A percentile compares a stretch with the other conserved stretches of the same genome.
Conservation (phyloP, 2,329 filamentous ascomycete genomes). For the Paecilomyces sp. region DNA sequence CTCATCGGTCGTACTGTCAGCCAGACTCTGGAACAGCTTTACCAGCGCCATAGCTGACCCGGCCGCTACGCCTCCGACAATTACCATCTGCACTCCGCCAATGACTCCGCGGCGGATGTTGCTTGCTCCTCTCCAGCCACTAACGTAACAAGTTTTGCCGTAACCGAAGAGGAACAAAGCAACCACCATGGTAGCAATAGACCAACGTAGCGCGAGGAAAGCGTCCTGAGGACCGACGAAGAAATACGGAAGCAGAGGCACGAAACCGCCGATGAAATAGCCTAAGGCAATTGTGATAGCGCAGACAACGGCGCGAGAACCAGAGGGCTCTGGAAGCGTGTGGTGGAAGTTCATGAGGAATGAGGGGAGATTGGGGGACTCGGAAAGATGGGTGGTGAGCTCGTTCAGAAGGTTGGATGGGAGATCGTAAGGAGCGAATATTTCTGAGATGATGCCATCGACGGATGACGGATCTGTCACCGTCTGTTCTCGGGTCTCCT, state of each 20-base stretch:
- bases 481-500: conserved; percentile 26
- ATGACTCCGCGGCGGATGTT: conserved; percentile 26
- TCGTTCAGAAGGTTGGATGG: conserved; percentile 26
- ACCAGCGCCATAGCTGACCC: conserved; percentile 35
- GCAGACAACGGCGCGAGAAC: conserved; percentile 29
- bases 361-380: conserved; percentile 28
- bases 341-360: conserved; percentile 38
- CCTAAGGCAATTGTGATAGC: conserved; percentile 33
- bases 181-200: conserved; percentile 45
- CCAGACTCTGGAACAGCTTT: conserved; percentile 29
- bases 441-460: conserved; percentile 25
- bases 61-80: conserved; percentile 32
- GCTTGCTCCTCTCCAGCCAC: conserved; percentile 25
- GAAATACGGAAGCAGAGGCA: conserved; percentile 50
- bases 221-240: conserved; percentile 68
- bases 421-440: conserved; percentile 33
- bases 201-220: conserved; percentile 62
- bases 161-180: conserved; percentile 47
- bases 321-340: conserved; percentile 30
- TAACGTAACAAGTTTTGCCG: conserved; percentile 38
- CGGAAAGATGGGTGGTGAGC: conserved; percentile 27
- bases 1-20: conserved; percentile 9
- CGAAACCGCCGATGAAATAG: conserved; percentile 38
- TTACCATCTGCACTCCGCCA: conserved; percentile 33
- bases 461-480: conserved; percentile 22